Evolutionary conservation across 805 yeast genomes (phyloP).

Genomic region (Sugiyamaella floridensis): DNA sequence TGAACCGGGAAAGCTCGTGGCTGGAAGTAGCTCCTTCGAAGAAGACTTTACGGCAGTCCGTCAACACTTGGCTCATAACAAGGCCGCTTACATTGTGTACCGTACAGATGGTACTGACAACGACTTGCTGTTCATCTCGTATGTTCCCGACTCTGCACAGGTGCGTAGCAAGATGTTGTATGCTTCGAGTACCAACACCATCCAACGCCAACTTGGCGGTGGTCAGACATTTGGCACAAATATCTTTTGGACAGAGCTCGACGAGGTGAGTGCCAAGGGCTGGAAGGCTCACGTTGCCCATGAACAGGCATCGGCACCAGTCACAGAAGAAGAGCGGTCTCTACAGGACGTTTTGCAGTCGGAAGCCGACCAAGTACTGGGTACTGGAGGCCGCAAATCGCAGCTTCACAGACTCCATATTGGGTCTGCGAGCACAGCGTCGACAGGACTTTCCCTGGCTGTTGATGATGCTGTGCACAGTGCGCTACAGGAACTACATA

Average conservation of each 20-base stretch:
- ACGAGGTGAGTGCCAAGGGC: slow-evolving; percentile 47
- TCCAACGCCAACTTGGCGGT: slow-evolving; percentile 68
- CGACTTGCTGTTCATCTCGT: slow-evolving; percentile 60
- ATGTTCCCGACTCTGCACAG: slow-evolving; percentile 78
- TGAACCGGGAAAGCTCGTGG: slow-evolving; percentile 18
- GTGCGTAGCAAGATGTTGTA: slow-evolving; percentile 86
- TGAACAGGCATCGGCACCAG: slow-evolving; percentile 38
- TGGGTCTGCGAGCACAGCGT: slow-evolving; percentile 2
- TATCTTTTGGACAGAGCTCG: slow-evolving; percentile 49
- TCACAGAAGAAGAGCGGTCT: slow-evolving; percentile 50
- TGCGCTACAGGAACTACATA: slow-evolving; percentile 20
- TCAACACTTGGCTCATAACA: slow-evolving; percentile 29
- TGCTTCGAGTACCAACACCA: slow-evolving; percentile 79
- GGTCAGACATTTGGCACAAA: slow-evolving; percentile 42
- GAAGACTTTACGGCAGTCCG: slow-evolving; percentile 34
- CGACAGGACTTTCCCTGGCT: slow-evolving; percentile 16
- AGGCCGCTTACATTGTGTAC: slow-evolving; percentile 47
- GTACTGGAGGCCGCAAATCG: slow-evolving; percentile 25
- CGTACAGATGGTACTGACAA: slow-evolving; percentile 24
- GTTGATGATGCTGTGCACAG: slow-evolving; percentile 17
- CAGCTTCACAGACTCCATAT: slow-evolving; percentile 15
- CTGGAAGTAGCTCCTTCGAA: slow-evolving; percentile 28
- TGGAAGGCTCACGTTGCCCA: slow-evolving; percentile 38
- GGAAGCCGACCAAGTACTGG: slow-evolving; percentile 35
- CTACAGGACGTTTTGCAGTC: slow-evolving; percentile 34